Evolutionary conservation across 2,329 filamentous ascomycete genomes (phyloP), one percentile per base, ranked within the genome.

Genomic region (Fusarium palustre): DNA sequence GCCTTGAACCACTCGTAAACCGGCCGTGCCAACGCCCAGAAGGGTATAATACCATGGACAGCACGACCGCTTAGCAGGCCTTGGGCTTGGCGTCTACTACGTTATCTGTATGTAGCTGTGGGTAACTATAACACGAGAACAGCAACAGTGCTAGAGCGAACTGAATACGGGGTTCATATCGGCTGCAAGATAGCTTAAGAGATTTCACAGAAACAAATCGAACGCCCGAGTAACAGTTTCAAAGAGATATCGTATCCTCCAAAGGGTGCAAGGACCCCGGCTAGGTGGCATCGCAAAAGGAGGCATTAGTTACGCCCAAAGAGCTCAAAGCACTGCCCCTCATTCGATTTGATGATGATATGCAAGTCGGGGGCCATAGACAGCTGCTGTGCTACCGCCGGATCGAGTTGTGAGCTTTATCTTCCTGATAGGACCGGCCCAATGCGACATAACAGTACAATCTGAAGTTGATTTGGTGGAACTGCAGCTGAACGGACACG

Each of bases 11-110:
- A 64, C 60, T 66, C 45, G 50, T 57, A 60, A 64, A 61, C 41
- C 28, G 49, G 38, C 59, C 62, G 55, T 68, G 56, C 66, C 67
- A 71, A 65, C 62, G 50, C 66, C 64, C 55, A 74, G 66, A 65
- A 53, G 52, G 70, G 55, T 59, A 65, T 64, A 64, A 73, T 59
- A 61, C 66, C 49, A 64, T 60, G 55, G 54, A 30, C 48, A 61
- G 59, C 59, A 54, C 61, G 38, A 55, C 50, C 28, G 49, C 67
- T 70, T 70, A 49, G 63, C 63, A 70, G 64, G 55, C 67, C 43
- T 30, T 20, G 22, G 52, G 22, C 67, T 70, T 68, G 68, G 68
- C 68, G 34, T 65, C 53, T 59, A 64, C 64, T 42, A 67, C 49
- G 41, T 49, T 58, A 42, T 62, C 45, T 48, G 39, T 54, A 58